Percentiles rank a stretch among this genome's conserved stretches.
phyloP scores from a whole-genome alignment of 139 green algal species.

The Zygnema circumcarinatum region DNA sequence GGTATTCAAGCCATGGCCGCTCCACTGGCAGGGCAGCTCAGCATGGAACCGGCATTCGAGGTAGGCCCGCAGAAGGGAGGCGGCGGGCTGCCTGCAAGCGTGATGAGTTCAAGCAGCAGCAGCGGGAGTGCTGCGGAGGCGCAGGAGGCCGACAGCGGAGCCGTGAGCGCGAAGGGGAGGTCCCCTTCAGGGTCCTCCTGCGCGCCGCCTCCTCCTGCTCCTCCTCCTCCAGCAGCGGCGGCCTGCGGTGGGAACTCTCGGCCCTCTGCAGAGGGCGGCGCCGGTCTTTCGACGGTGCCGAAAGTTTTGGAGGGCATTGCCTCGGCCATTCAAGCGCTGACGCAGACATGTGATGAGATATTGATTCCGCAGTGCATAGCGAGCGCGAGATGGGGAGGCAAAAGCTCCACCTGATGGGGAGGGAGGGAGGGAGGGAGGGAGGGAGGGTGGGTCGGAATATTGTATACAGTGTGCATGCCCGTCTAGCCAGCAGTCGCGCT shows the following conservation, averaged over 20 bases:
- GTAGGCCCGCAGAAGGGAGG: too few species aligned
- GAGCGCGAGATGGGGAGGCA: neutral
- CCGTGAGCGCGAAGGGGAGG: neutral
- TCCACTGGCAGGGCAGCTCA: too few species aligned
- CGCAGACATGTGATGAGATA: neutral
- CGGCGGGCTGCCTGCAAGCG: neutral
- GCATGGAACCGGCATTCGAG: too few species aligned
- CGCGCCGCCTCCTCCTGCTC: neutral
- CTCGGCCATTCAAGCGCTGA: neutral
- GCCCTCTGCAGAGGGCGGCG: neutral
- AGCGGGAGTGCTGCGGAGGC: neutral
- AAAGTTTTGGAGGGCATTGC: neutral
- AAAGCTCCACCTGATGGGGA: too few species aligned
- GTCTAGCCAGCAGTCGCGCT: too few species aligned
- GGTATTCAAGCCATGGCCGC: too few species aligned
- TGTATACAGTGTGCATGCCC: too few species aligned
- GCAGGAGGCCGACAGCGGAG: constrained; percentile 1
- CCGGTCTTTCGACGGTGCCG: neutral
- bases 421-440: too few species aligned
- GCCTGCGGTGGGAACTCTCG: neutral
- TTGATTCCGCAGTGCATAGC: neutral
- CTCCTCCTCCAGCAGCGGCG: neutral
- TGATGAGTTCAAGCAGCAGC: neutral
- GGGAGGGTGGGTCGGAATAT: too few species aligned
- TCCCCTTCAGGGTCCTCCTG: neutral